Conservation (phyloP, 2,329 filamentous ascomycete genomes). For the Sporothrix pseudoabietina region DNA sequence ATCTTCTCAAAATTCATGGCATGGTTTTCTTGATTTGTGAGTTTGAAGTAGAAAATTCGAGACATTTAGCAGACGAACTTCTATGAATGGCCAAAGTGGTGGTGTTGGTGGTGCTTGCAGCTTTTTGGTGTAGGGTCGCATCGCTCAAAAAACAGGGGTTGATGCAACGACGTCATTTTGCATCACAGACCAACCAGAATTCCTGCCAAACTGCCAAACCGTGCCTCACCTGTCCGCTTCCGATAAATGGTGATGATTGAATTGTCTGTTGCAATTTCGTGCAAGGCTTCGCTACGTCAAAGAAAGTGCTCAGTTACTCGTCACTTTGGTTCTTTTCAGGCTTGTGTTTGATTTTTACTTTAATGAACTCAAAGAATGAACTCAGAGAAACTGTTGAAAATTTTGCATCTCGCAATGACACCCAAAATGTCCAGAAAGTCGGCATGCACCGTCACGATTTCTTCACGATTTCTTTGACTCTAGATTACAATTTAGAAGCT, state of each 20-base stretch:
- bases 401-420: background rate
- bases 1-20: background rate
- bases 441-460: background rate
- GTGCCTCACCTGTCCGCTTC: background rate
- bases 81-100: background rate
- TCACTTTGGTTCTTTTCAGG: background rate
- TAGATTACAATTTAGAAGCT: background rate
- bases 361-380: too few relatives aligned
- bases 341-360: background rate
- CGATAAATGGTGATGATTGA: background rate
- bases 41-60: background rate
- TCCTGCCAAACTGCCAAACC: background rate
- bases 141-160: conserved; percentile 5
- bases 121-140: background rate
- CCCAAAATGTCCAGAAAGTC: background rate
- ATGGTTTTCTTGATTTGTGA: background rate
- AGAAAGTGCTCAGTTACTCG: too few relatives aligned
- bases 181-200: background rate
- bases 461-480: too few relatives aligned
- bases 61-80: background rate
- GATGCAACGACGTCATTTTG: conserved; percentile 7
- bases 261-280: background rate
- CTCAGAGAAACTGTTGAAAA: too few relatives aligned
- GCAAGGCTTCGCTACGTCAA: too few relatives aligned
- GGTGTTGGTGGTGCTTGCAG: background rate